These are phyloP conservation scores for Sordariomycetes sp. DNA, from an alignment of 2,329 filamentous ascomycete genomes.

Conservation along the genomic window DNA sequence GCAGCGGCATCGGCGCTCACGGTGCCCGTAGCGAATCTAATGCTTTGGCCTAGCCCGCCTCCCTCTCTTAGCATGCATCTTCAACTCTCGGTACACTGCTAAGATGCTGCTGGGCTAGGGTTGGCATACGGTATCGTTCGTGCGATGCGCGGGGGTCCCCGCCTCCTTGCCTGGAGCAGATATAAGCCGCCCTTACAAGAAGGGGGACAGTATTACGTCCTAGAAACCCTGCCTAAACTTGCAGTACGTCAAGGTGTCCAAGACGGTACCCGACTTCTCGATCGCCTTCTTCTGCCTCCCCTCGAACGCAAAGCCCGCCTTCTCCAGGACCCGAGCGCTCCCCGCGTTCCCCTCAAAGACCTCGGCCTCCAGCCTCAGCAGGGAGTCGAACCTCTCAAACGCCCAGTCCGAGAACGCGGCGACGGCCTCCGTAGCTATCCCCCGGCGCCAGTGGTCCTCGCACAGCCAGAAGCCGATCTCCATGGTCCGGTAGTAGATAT, in stretches of 20 bases:
- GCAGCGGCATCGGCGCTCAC: too few relatives aligned
- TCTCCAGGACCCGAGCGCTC: constrained; percentile 30
- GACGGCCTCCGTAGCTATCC: constrained; percentile 29
- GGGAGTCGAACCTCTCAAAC: constrained; percentile 26
- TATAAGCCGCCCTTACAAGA: too few relatives aligned
- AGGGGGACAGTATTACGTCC: too few relatives aligned
- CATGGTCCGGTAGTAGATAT: constrained; percentile 29
- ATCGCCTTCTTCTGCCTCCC: constrained; percentile 27
- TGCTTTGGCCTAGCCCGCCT: too few relatives aligned
- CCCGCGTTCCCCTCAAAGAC: constrained; percentile 26
- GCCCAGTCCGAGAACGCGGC: constrained; percentile 28
- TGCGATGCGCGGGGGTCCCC: too few relatives aligned
- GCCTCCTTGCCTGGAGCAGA: too few relatives aligned
- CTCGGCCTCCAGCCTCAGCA: constrained; percentile 29
- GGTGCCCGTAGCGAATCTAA: too few relatives aligned
- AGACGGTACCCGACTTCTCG: constrained; percentile 27
- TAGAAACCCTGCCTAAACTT: constrained; percentile 25
- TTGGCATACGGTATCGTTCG: too few relatives aligned
- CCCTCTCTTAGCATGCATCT: too few relatives aligned
- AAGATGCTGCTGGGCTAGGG: too few relatives aligned
- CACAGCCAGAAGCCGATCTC: constrained; percentile 41
- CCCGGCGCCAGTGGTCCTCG: constrained; percentile 30
- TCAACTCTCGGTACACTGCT: too few relatives aligned
- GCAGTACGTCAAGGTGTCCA: constrained; percentile 25
- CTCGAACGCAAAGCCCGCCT: constrained; percentile 31